Percentiles rank a stretch among this genome's conserved stretches.
phyloP scores from a whole-genome alignment of 2,329 filamentous ascomycete species.

The Paraphaeosphaeria minitans region DNA sequence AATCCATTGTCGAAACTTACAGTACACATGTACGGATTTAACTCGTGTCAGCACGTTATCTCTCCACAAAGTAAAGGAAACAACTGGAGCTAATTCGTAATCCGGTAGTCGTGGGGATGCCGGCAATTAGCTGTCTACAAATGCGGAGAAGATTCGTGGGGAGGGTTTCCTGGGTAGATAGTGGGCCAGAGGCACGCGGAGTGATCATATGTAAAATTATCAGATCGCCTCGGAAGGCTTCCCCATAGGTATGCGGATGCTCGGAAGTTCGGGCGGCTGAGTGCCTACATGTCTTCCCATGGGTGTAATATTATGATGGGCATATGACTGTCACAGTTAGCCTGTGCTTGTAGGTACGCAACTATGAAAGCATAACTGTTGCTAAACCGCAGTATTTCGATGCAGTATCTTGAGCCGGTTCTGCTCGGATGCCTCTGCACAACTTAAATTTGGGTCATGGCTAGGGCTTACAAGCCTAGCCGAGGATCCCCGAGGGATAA shows the following conservation, averaged over 20 bases:
- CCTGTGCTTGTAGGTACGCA: not conserved
- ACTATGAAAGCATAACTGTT: not conserved
- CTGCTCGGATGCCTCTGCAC: not conserved
- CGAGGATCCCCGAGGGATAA: conserved; percentile 6
- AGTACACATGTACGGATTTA: not conserved
- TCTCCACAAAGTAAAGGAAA: not conserved
- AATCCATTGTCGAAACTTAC: not conserved
- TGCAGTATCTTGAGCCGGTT: not conserved
- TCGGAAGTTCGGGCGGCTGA: not conserved
- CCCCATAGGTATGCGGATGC: not conserved
- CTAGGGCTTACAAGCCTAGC: not conserved
- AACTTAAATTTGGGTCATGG: not conserved
- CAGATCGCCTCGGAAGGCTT: not conserved
- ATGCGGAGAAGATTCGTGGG: not conserved
- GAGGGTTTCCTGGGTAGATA: not conserved
- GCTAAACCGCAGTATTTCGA: not conserved
- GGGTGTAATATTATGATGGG: not conserved
- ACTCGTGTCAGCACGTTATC: not conserved
- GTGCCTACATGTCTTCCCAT: not conserved
- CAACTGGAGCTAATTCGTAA: not conserved
- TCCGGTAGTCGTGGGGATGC: not conserved
- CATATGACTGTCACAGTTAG: not conserved
- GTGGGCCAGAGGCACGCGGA: not conserved
- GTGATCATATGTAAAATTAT: not conserved
- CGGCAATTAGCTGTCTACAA: not conserved